phyloP scores from a whole-genome alignment of 345 rosid species.

The Eutrema yunnanense region DNA sequence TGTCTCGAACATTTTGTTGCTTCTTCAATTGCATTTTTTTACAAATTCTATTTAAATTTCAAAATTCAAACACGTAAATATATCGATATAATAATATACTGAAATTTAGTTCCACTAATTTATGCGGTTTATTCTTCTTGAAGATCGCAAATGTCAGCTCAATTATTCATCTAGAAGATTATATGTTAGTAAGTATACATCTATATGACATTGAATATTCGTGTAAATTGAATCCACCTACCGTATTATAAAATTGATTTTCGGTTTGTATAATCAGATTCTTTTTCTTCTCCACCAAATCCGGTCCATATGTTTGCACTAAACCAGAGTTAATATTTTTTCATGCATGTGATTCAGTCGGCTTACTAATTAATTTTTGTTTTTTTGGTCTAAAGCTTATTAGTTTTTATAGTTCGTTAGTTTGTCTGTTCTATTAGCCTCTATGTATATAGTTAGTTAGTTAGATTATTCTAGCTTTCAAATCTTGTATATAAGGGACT shows the following conservation, averaged over 20 bases:
- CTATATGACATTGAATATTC: not conserved
- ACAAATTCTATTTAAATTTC: conserved; percentile 11
- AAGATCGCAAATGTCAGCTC: conserved; percentile 18
- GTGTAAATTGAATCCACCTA: conserved; percentile 4
- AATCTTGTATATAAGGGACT: too few relatives aligned
- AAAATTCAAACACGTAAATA: conserved; percentile 16
- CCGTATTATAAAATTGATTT: not conserved
- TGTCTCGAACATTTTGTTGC: conserved; percentile 17
- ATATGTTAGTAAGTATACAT: conserved; percentile 5
- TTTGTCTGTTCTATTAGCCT: not conserved
- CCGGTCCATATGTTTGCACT: conserved; percentile 11
- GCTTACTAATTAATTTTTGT: not conserved
- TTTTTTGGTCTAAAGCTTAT: not conserved
- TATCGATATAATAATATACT: not conserved
- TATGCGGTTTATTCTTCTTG: conserved; percentile 16
- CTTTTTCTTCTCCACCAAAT: conserved; percentile 3
- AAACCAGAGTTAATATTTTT: not conserved
- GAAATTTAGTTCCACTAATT: not conserved
- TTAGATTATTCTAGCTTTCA: too few relatives aligned
- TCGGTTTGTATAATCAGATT: not conserved
- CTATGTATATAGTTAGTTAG: too few relatives aligned
- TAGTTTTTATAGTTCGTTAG: not conserved
- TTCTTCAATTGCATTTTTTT: conserved; percentile 1
- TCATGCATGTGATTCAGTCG: conserved; percentile 17
- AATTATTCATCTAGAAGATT: conserved; percentile 27